Evolutionary conservation across 2,329 filamentous ascomycete species (phyloP).

Genomic region (Hansfordia pulvinata): DNA sequence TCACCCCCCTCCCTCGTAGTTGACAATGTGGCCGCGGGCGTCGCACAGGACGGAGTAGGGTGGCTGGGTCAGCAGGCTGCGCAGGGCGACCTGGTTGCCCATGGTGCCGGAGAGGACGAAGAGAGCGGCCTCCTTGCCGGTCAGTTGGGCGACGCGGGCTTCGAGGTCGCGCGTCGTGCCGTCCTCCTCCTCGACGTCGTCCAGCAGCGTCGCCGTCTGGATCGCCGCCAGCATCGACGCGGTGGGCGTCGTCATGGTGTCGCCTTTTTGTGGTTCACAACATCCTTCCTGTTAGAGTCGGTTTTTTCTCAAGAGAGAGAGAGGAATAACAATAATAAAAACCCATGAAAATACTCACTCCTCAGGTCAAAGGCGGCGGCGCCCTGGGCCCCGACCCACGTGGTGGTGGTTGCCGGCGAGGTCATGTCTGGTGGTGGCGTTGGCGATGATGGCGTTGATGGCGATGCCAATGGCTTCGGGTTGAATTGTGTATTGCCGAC

Average conservation of each 20-base stretch:
- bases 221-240: slow-evolving; percentile 60
- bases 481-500: too few relatives aligned
- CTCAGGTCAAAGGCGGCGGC: slow-evolving; percentile 17
- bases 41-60: slow-evolving; percentile 62
- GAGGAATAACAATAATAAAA: neutral
- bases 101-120: slow-evolving; percentile 70
- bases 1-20: slow-evolving; percentile 36
- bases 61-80: slow-evolving; percentile 54
- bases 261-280: slow-evolving; percentile 26
- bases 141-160: slow-evolving; percentile 47
- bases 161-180: slow-evolving; percentile 56
- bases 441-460: slow-evolving; percentile 1
- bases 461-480: too few relatives aligned
- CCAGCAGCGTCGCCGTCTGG: slow-evolving; percentile 52
- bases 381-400: slow-evolving; percentile 15
- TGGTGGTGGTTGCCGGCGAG: slow-evolving; percentile 6
- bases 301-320: too few relatives aligned
- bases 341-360: slow-evolving; percentile 10
- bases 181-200: slow-evolving; percentile 65
- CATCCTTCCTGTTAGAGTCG: neutral
- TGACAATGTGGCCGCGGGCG: slow-evolving; percentile 52
- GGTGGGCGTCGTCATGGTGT: slow-evolving; percentile 58
- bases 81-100: slow-evolving; percentile 67
- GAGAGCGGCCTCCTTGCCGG: slow-evolving; percentile 52
- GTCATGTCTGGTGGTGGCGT: slow-evolving; percentile 2